Evolutionary conservation across 345 rosid genomes (phyloP).

Genomic region (Pugionium dolabratum): DNA sequence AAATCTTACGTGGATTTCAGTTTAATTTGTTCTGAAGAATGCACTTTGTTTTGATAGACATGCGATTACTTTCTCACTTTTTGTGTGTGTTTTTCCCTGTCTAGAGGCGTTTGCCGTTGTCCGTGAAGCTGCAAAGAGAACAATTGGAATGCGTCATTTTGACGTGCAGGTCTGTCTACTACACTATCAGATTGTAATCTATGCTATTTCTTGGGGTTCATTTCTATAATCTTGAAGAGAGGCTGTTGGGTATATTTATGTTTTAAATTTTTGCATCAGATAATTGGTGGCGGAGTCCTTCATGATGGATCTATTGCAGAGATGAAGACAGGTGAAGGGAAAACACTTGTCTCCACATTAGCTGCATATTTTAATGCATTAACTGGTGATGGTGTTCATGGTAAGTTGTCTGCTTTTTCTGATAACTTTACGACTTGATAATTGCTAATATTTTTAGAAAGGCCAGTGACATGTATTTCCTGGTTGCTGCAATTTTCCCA

Average conservation of each 20-base stretch:
- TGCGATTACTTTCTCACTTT: slow-evolving; percentile 16
- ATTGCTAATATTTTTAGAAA: slow-evolving; percentile 15
- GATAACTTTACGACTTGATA: neutral
- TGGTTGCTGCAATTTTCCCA: neutral
- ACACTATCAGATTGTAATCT: slow-evolving; percentile 1
- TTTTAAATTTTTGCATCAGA: slow-evolving; percentile 49
- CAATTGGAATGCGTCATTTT: slow-evolving; percentile 99
- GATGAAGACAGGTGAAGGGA: slow-evolving; percentile 98
- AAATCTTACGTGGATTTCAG: slow-evolving; percentile 15
- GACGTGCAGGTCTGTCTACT: slow-evolving; percentile 77
- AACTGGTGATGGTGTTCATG: slow-evolving; percentile 92
- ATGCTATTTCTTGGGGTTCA: slow-evolving; percentile 1
- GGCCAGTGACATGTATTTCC: slow-evolving; percentile 18
- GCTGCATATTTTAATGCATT: slow-evolving; percentile 96
- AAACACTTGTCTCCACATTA: slow-evolving; percentile 93
- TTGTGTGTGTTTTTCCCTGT: slow-evolving; percentile 11
- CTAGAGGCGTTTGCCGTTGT: slow-evolving; percentile 91
- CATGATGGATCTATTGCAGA: slow-evolving; percentile 97
- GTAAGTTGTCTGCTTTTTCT: slow-evolving; percentile 48
- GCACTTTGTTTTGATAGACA: slow-evolving; percentile 3
- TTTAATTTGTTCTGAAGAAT: neutral
- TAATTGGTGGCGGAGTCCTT: slow-evolving; percentile 97
- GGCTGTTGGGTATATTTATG: slow-evolving; percentile 24
- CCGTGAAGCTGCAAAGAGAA: slow-evolving; percentile 95
- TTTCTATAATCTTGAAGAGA: slow-evolving; percentile 21